Percentiles rank a stretch among this genome's conserved stretches.
Evolutionary conservation across 371 early-diverging fungal species (phyloP).

Genomic region (Dinochytrium kinnereticum): DNA sequence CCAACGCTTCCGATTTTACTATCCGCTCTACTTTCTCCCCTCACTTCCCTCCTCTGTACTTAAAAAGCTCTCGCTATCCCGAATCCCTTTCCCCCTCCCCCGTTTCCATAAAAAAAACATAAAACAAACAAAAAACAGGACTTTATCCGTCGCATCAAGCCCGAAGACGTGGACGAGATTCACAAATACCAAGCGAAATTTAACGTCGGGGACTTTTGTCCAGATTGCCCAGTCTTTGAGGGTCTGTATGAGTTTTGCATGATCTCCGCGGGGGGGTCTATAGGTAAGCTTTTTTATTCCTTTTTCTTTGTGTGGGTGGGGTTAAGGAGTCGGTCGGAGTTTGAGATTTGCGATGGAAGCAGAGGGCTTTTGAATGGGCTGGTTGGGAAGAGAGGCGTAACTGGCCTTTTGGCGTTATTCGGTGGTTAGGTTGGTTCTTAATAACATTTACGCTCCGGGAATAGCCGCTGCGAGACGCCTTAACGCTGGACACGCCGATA

Average conservation of each 20-base stretch:
- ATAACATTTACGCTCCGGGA: background rate
- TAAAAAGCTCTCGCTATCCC: background rate
- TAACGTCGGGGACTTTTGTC: conserved; percentile 95
- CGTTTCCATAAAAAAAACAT: no score
- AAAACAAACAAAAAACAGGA: no score
- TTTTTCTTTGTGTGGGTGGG: background rate
- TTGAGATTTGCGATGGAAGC: no score
- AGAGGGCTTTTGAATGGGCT: no score
- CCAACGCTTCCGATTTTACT: no score
- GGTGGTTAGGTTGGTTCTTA: background rate
- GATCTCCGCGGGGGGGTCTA: conserved; percentile 93
- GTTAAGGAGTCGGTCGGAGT: no score
- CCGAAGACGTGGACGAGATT: conserved; percentile 85
- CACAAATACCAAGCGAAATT: conserved; percentile 70
- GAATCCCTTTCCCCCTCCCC: background rate
- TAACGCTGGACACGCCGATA: conserved; percentile 89
- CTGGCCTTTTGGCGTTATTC: no score
- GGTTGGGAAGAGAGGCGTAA: no score
- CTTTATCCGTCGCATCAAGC: conserved; percentile 74
- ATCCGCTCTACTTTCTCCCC: background rate
- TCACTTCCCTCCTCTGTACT: background rate
- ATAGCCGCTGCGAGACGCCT: conserved; percentile 87
- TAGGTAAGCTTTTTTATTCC: conserved; percentile 60
- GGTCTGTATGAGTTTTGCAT: conserved; percentile 96
- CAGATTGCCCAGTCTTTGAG: conserved; percentile 80